Percentiles rank a stretch among this genome's conserved stretches.
These are phyloP conservation scores for Ceratocystis diversiconidia DNA, from an alignment of 2,329 filamentous ascomycete genomes.

Conservation along the genomic window DNA sequence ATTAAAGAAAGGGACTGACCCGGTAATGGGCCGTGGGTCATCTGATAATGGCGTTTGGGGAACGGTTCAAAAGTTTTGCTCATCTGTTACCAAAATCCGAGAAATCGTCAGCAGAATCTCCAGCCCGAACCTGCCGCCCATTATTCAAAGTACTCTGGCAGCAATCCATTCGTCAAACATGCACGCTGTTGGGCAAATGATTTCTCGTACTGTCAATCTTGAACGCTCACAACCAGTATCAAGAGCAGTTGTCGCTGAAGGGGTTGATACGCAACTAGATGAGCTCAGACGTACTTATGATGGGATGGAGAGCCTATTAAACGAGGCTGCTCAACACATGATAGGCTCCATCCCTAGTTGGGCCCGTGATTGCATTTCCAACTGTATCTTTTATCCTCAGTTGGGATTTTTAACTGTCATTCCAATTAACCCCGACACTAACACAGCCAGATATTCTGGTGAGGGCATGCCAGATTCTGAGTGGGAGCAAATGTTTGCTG, in stretches of 20 bases:
- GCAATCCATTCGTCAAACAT: slow-evolving; percentile 4
- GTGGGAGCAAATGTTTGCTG: slow-evolving; percentile 70
- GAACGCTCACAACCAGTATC: slow-evolving; percentile 47
- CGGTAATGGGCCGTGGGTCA: slow-evolving; percentile 32
- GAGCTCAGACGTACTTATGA: slow-evolving; percentile 62
- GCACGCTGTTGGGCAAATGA: slow-evolving; percentile 10
- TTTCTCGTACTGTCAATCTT: slow-evolving; percentile 14
- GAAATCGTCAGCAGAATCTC: slow-evolving; percentile 6
- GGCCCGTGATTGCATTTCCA: slow-evolving; percentile 40
- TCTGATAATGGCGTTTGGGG: slow-evolving; percentile 57
- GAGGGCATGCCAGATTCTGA: slow-evolving; percentile 41
- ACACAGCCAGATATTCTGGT: slow-evolving; percentile 45
- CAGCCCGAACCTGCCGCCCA: background rate
- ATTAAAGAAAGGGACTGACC: slow-evolving; percentile 63
- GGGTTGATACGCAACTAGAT: slow-evolving; percentile 63
- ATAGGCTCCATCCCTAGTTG: slow-evolving; percentile 46
- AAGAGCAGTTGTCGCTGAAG: slow-evolving; percentile 57
- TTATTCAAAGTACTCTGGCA: background rate
- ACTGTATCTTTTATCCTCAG: slow-evolving; percentile 83
- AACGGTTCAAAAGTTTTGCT: slow-evolving; percentile 17
- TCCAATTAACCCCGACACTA: slow-evolving; percentile 35
- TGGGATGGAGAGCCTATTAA: slow-evolving; percentile 61
- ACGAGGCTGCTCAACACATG: slow-evolving; percentile 50
- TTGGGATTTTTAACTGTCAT: slow-evolving; percentile 79
- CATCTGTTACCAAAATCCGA: slow-evolving; percentile 6